Base-by-base conservation (phyloP, 2,329 filamentous ascomycete genomes). In the Allantophomopsis lycopodina region DNA sequence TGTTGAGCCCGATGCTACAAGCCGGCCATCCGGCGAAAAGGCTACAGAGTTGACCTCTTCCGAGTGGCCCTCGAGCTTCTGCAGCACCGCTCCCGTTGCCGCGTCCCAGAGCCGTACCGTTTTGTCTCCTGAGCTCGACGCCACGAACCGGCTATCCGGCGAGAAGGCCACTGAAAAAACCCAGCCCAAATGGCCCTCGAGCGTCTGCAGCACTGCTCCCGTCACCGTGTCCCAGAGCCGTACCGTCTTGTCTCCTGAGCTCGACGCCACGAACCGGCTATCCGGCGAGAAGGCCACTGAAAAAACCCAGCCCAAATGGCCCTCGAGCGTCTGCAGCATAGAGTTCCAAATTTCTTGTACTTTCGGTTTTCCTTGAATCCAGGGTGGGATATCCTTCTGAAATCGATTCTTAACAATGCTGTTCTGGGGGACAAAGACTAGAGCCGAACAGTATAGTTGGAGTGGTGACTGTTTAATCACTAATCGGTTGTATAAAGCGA, bases 371-470 rank as follows among this genome's bases (percentile, higher is more conserved):
- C 5, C 33, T 13, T 16, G 15, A 8, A 46, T 42, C 41, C 18
- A 38, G 15, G 16, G 18, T 21, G 34, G 39, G 17, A 5, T 16
- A 21, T 15, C 13, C 32, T 42, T 32, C 12, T 35, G 5, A 35
- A 42, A 47, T 2, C 7, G 31, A 3, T 32, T 42, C 12, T 52
- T 45, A 7, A 55, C 35, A 14, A 48, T 38, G 38, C 52, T 56
- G 7, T 39, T 31, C 14, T 43, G 20, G 21, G 54, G 58, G n/a
- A 50, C 47, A 44, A 60, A 57, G 32, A 41, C 44, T 15, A 44
- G 51, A 14, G 36, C 52, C 33, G 42, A 56, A 32, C 37, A 50
- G 44, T 61, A 60, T 36, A 49, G 36, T 39, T 60, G 54, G 6
- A 50, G 43, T 16, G 55, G 48, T 2, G 51, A 40, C 7, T 39